Conservation (phyloP, 129 eudicot species). For the Saposhnikovia divaricata region DNA sequence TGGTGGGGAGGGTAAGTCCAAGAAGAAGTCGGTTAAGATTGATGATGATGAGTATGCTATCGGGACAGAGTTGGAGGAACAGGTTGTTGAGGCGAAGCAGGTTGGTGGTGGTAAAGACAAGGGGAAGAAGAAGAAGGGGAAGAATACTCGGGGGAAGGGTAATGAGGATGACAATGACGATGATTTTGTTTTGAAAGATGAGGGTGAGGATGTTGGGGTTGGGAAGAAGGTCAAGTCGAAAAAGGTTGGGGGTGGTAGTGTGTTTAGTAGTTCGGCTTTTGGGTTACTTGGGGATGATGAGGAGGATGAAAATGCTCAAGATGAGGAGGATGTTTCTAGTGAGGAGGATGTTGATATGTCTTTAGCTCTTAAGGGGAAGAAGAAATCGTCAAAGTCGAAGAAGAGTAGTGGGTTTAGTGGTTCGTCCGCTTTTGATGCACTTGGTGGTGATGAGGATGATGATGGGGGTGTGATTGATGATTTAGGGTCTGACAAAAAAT, state of each 20-base stretch:
- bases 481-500: slow-evolving; percentile 18
- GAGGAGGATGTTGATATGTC: slow-evolving; percentile 36
- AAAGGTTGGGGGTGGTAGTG: slow-evolving; percentile 36
- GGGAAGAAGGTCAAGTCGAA: slow-evolving; percentile 44
- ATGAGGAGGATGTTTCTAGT: slow-evolving; percentile 19
- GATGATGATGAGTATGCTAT: slow-evolving; percentile 83
- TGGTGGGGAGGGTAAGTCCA: slow-evolving; percentile 54
- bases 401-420: slow-evolving; percentile 35
- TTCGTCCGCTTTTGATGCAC: slow-evolving; percentile 42
- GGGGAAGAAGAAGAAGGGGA: slow-evolving; percentile 55
- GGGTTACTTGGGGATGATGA: slow-evolving; percentile 65
- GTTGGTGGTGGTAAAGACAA: slow-evolving; percentile 19
- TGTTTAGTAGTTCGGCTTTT: slow-evolving; percentile 48
- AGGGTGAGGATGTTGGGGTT: slow-evolving; percentile 24
- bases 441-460: slow-evolving; percentile 46
- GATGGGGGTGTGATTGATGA: slow-evolving; percentile 19
- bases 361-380: slow-evolving; percentile 34
- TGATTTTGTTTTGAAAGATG: slow-evolving; percentile 18
- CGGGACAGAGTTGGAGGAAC: slow-evolving; percentile 56
- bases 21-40: slow-evolving; percentile 60
- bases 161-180: slow-evolving; percentile 41
- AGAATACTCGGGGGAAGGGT: slow-evolving; percentile 25
- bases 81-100: slow-evolving; percentile 37
- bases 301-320: slow-evolving; percentile 25
- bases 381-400: slow-evolving; percentile 45